These are phyloP conservation scores for Withania somnifera DNA, from an alignment of 305 asterid species.

Conservation along the genomic window DNA sequence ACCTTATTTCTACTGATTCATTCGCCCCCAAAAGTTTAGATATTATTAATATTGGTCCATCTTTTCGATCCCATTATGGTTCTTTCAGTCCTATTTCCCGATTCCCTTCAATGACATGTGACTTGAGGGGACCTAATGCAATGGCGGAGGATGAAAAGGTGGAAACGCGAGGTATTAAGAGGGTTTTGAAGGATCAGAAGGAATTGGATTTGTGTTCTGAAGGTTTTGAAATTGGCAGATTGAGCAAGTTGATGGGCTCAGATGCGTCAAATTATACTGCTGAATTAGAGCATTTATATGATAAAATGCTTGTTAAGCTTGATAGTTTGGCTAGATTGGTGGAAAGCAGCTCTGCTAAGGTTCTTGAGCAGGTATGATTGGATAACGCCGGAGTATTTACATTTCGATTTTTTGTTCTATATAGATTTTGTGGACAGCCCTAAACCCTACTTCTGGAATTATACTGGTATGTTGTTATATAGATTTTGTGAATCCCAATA, in stretches of 20 bases:
- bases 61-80: slow-evolving; percentile 65
- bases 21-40: slow-evolving; percentile 55
- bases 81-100: slow-evolving; percentile 53
- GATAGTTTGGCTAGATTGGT: slow-evolving; percentile 51
- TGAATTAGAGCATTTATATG: slow-evolving; percentile 70
- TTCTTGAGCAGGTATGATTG: slow-evolving; percentile 48
- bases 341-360: slow-evolving; percentile 49
- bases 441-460: not conserved
- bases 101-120: slow-evolving; percentile 53
- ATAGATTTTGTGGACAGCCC: not conserved
- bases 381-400: not conserved
- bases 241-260: slow-evolving; percentile 45
- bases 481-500: not conserved
- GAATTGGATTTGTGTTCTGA: slow-evolving; percentile 47
- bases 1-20: slow-evolving; percentile 11
- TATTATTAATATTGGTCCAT: slow-evolving; percentile 72
- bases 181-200: slow-evolving; percentile 34
- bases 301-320: slow-evolving; percentile 65
- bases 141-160: slow-evolving; percentile 53
- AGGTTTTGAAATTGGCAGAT: slow-evolving; percentile 57
- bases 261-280: slow-evolving; percentile 38
- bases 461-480: not conserved
- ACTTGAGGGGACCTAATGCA: slow-evolving; percentile 33
- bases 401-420: not conserved
- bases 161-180: slow-evolving; percentile 22